Evolutionary conservation across 352 stramenopile species (phyloP).

Genomic region (Globisporangium perplexum): DNA sequence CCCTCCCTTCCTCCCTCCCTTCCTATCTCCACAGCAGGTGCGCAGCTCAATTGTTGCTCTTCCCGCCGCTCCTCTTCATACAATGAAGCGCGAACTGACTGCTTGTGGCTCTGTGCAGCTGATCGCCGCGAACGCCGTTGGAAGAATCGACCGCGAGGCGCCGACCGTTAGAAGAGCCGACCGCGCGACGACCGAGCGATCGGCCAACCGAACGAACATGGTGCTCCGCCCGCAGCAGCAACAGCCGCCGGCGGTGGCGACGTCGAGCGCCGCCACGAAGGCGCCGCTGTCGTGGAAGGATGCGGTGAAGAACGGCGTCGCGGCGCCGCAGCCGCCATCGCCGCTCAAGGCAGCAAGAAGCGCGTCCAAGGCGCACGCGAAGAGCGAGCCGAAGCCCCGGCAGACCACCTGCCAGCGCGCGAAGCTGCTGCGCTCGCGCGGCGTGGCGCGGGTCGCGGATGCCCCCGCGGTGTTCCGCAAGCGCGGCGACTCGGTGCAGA

Average conservation of each 20-base stretch:
- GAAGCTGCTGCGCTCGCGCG: conserved; percentile 30
- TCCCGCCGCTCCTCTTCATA: too few species aligned
- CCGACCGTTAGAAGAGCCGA: too few species aligned
- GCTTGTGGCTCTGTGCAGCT: too few species aligned
- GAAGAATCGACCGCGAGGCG: too few species aligned
- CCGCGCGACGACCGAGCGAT: too few species aligned
- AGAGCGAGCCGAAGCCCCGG: conserved; percentile 9
- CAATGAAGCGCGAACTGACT: too few species aligned
- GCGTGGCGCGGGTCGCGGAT: conserved; percentile 28
- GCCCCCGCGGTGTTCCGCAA: conserved; percentile 24
- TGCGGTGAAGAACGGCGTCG: conserved; percentile 22
- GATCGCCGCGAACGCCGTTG: too few species aligned
- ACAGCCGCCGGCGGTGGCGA: background rate
- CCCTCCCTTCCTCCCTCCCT: too few species aligned
- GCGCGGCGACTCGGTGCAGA: conserved; percentile 18
- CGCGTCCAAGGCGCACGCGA: background rate
- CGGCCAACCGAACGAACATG: conserved; percentile 1
- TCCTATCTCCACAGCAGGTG: too few species aligned
- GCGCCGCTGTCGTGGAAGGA: conserved; percentile 35
- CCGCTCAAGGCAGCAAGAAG: conserved; percentile 7
- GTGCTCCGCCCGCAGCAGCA: conserved; percentile 1
- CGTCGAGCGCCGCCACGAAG: background rate
- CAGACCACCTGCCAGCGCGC: conserved; percentile 13
- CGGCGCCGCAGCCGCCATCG: conserved; percentile 10
- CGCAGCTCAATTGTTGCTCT: too few species aligned